A percentile compares a stretch with the other conserved stretches of the same genome.
These are phyloP conservation scores for Penicillium crustosum DNA, from an alignment of 2,329 filamentous ascomycete species.

Conservation along the genomic window DNA sequence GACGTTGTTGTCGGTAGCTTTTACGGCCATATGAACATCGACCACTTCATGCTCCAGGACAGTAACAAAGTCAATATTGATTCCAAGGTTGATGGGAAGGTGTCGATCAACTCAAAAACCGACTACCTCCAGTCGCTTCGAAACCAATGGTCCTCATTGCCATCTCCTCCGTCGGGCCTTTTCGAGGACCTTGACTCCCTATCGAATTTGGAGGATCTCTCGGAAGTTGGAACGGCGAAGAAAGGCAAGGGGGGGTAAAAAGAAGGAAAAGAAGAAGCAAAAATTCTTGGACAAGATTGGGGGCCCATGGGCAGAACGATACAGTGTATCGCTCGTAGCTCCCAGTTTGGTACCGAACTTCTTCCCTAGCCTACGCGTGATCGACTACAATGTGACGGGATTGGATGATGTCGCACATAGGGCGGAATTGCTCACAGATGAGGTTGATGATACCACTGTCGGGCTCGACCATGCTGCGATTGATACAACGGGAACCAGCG, in stretches of 20 bases:
- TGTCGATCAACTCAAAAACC: conserved; percentile 66
- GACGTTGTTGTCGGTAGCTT: conserved; percentile 78
- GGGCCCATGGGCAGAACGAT: conserved; percentile 80
- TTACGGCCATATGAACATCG: conserved; percentile 98
- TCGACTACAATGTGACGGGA: conserved; percentile 88
- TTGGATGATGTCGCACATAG: conserved; percentile 57
- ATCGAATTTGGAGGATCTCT: conserved; percentile 7
- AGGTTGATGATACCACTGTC: conserved; percentile 1
- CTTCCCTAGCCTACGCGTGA: conserved; percentile 83
- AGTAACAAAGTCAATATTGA: conserved; percentile 69
- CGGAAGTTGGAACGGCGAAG: conserved; percentile 24
- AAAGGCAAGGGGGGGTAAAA: conserved; percentile 50
- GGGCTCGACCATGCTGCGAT: neutral
- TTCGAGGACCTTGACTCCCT: conserved; percentile 15
- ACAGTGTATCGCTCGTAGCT: conserved; percentile 74
- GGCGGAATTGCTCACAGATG: conserved; percentile 17
- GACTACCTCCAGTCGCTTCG: conserved; percentile 80
- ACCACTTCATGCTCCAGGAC: conserved; percentile 93
- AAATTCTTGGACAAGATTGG: conserved; percentile 68
- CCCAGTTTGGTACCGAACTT: conserved; percentile 92
- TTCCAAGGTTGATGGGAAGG: conserved; percentile 41
- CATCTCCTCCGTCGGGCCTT: conserved; percentile 49
- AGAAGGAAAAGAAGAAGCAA: conserved; percentile 50
- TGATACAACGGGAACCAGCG: neutral
- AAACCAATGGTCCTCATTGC: conserved; percentile 73